These are phyloP conservation scores for bread wheat (Triticum aestivum) DNA, from an alignment of 176 grass and related monocot genomes.

Conservation along the genomic window DNA sequence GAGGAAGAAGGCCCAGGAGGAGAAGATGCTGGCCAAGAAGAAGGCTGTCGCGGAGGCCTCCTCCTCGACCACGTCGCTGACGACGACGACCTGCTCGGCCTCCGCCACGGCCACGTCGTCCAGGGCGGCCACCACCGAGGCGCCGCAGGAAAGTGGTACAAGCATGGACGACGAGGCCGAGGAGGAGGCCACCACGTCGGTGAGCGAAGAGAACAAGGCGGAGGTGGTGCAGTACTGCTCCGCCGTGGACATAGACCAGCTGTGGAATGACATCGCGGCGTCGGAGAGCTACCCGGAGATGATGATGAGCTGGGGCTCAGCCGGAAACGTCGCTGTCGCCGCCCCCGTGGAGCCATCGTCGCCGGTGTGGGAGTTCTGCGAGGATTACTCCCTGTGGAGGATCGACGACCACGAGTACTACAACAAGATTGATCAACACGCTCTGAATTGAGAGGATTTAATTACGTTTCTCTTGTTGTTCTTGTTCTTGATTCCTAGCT, in stretches of 20 bases:
- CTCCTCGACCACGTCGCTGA: background rate
- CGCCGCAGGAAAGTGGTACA: background rate
- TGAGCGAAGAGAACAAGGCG: conserved; percentile 6
- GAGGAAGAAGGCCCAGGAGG: conserved; percentile 73
- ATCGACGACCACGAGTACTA: conserved; percentile 79
- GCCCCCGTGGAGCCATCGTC: conserved; percentile 20
- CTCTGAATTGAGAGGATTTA: background rate
- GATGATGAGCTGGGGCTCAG: conserved; percentile 23
- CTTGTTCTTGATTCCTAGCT: background rate
- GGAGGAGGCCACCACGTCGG: conserved; percentile 30
- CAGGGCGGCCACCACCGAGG: background rate
- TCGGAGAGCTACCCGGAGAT: conserved; percentile 49
- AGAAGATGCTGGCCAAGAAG: conserved; percentile 30
- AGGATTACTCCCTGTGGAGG: conserved; percentile 75
- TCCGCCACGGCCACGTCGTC: conserved; percentile 3
- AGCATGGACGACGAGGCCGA: conserved; percentile 17
- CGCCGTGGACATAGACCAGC: conserved; percentile 50
- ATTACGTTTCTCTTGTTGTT: background rate
- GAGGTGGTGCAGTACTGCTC: conserved; percentile 5
- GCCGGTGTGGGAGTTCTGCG: conserved; percentile 68
- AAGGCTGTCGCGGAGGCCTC: background rate
- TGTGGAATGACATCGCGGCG: conserved; percentile 86
- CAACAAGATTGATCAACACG: conserved; percentile 36
- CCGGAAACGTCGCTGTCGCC: background rate
- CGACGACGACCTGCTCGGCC: conserved; percentile 29